These are phyloP conservation scores for Coemansia sp. DNA, from an alignment of 192 early-diverging fungal species.

Conservation along the genomic window DNA sequence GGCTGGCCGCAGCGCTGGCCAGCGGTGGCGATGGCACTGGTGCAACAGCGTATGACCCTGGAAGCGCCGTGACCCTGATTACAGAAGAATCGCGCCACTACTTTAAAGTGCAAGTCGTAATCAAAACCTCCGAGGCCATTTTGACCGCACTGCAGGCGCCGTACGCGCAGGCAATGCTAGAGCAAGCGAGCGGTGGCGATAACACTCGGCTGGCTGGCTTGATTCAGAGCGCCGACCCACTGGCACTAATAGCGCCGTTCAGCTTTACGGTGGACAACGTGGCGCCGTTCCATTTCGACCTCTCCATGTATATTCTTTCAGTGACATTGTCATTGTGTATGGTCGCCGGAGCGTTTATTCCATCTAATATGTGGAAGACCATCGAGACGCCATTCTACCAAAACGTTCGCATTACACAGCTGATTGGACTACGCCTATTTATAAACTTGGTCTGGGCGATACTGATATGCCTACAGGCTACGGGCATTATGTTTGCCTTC, in stretches of 20 bases:
- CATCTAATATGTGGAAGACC: conserved; percentile 58
- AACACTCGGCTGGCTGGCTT: not conserved
- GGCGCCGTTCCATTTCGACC: conserved; percentile 51
- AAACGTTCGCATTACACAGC: conserved; percentile 30
- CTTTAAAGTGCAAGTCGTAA: conserved; percentile 30
- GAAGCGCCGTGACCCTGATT: conserved; percentile 26
- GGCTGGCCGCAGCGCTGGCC: conserved; percentile 21
- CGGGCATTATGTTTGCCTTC: conserved; percentile 46
- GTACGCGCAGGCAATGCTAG: conserved; percentile 35
- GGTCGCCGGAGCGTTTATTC: conserved; percentile 50
- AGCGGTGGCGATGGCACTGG: conserved; percentile 15
- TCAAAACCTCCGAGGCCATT: conserved; percentile 13
- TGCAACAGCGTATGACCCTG: conserved; percentile 24
- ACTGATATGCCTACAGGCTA: conserved; percentile 35
- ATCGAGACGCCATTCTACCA: conserved; percentile 54
- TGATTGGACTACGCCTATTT: conserved; percentile 31
- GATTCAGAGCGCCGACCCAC: conserved; percentile 31
- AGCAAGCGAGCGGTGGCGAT: conserved; percentile 6
- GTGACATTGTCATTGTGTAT: conserved; percentile 51
- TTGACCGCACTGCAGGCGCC: conserved; percentile 25
- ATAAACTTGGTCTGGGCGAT: conserved; percentile 40
- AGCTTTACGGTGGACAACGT: conserved; percentile 45
- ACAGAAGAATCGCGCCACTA: conserved; percentile 53
- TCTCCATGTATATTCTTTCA: conserved; percentile 50
- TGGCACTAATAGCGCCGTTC: conserved; percentile 42